Percentiles rank a stretch among this genome's conserved stretches.
These are phyloP conservation scores for Phlyctochytrium bullatum DNA, from an alignment of 192 early-diverging fungal species.

Conservation along the genomic window DNA sequence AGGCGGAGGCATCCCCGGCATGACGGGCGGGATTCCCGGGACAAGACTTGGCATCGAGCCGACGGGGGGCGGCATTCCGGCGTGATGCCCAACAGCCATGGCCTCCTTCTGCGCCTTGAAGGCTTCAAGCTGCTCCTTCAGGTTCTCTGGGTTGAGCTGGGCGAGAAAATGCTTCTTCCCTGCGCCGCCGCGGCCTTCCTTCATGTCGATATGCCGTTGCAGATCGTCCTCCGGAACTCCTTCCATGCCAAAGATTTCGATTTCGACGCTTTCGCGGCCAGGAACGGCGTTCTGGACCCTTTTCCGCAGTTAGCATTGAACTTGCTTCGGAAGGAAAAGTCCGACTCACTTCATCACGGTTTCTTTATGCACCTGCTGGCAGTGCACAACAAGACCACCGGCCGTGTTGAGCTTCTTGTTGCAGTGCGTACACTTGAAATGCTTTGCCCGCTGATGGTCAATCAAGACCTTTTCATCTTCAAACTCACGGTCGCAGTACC, in stretches of 20 bases:
- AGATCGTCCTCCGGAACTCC: constrained; percentile 84
- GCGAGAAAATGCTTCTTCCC: constrained; percentile 21
- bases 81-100: constrained; percentile 11
- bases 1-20: constrained; percentile 14
- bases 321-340: constrained; percentile 43
- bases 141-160: constrained; percentile 23
- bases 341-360: constrained; percentile 62
- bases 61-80: not conserved
- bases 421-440: constrained; percentile 90
- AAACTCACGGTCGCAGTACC: constrained; percentile 96
- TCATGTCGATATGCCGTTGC: constrained; percentile 56
- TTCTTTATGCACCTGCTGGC: constrained; percentile 92
- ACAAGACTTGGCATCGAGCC: not conserved
- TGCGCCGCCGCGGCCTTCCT: constrained; percentile 19
- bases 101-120: constrained; percentile 39
- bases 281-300: constrained; percentile 84
- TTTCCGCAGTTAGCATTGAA: not conserved
- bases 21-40: not conserved
- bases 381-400: constrained; percentile 86
- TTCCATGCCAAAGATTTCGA: constrained; percentile 94
- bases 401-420: constrained; percentile 84
- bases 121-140: constrained; percentile 38
- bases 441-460: constrained; percentile 89
- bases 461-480: constrained; percentile 93
- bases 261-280: constrained; percentile 80